Evolutionary conservation across 140 eudicot species (phyloP).

Genomic region (Flaveria floridana): DNA sequence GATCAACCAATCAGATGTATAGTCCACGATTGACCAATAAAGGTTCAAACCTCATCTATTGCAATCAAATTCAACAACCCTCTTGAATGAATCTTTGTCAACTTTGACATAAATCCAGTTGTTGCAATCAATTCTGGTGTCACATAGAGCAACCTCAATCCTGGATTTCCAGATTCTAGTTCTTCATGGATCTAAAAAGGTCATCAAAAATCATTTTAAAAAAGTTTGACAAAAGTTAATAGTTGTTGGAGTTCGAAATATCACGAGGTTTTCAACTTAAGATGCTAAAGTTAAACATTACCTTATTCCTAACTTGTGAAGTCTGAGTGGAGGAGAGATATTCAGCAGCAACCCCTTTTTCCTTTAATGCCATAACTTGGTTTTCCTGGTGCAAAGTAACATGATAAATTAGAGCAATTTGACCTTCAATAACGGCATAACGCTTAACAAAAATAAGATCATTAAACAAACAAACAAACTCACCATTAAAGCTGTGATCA

Average conservation of each 20-base stretch:
- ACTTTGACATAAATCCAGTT: conserved; percentile 66
- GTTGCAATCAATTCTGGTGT: conserved; percentile 97
- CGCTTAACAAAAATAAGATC: not conserved
- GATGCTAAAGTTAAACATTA: conserved; percentile 26
- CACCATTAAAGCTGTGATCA: conserved; percentile 84
- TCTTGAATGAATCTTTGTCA: conserved; percentile 66
- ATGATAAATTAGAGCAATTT: conserved; percentile 8
- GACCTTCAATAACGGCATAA: not conserved
- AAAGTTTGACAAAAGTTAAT: not conserved
- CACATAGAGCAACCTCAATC: conserved; percentile 80
- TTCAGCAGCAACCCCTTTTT: conserved; percentile 85
- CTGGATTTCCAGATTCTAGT: conserved; percentile 85
- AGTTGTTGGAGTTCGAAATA: not conserved
- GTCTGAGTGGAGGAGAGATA: conserved; percentile 87
- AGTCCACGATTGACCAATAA: not conserved
- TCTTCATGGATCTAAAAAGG: conserved; percentile 75
- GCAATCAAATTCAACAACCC: conserved; percentile 87
- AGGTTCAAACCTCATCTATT: conserved; percentile 73
- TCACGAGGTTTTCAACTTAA: not conserved
- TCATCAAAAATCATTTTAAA: not conserved
- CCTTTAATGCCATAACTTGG: conserved; percentile 85
- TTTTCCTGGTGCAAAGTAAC: conserved; percentile 57
- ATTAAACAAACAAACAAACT: conserved; percentile 26
- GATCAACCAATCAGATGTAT: conserved; percentile 16
- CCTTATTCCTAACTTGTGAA: conserved; percentile 72